phyloP scores from a whole-genome alignment of 257 asterid species.

The Prunella vulgaris region DNA sequence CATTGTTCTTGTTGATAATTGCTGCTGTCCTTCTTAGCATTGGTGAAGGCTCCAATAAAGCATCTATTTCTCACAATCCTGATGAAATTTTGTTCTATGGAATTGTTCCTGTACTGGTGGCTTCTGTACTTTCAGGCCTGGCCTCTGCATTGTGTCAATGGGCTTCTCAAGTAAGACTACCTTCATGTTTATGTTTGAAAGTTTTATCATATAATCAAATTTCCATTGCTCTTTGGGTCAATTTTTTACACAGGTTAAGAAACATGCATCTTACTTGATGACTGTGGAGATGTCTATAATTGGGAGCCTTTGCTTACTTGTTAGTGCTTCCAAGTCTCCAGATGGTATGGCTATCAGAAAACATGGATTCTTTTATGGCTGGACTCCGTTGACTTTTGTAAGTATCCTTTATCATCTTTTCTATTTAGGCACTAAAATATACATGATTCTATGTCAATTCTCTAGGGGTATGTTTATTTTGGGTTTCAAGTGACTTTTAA shows the following conservation, averaged over 20 bases:
- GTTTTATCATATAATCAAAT: slow-evolving; percentile 8
- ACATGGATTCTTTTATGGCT: slow-evolving; percentile 84
- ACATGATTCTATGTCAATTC: slow-evolving; percentile 8
- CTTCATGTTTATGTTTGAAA: slow-evolving; percentile 7
- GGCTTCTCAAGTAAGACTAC: slow-evolving; percentile 80
- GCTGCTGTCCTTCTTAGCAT: slow-evolving; percentile 84
- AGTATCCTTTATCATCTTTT: slow-evolving; percentile 15
- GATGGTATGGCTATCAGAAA: slow-evolving; percentile 73
- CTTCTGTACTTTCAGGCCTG: slow-evolving; percentile 93
- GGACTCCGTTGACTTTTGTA: slow-evolving; percentile 90
- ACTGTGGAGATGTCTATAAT: slow-evolving; percentile 94
- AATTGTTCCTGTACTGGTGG: slow-evolving; percentile 78
- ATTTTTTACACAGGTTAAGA: slow-evolving; percentile 60
- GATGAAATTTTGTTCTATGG: slow-evolving; percentile 79
- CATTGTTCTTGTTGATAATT: slow-evolving; percentile 78
- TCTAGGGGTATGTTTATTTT: no score
- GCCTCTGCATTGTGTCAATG: slow-evolving; percentile 98
- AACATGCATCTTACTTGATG: slow-evolving; percentile 86
- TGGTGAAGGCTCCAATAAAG: slow-evolving; percentile 92
- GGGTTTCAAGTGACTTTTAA: no score
- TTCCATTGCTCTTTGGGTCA: slow-evolving; percentile 2
- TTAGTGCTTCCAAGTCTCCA: slow-evolving; percentile 83
- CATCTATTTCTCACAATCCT: slow-evolving; percentile 51
- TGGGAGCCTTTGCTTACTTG: slow-evolving; percentile 88
- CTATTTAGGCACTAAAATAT: neutral